Percentiles rank a stretch among this genome's conserved stretches.
Evolutionary conservation across 108 stramenopile genomes (phyloP).

Genomic region (Nitzschia sp.): DNA sequence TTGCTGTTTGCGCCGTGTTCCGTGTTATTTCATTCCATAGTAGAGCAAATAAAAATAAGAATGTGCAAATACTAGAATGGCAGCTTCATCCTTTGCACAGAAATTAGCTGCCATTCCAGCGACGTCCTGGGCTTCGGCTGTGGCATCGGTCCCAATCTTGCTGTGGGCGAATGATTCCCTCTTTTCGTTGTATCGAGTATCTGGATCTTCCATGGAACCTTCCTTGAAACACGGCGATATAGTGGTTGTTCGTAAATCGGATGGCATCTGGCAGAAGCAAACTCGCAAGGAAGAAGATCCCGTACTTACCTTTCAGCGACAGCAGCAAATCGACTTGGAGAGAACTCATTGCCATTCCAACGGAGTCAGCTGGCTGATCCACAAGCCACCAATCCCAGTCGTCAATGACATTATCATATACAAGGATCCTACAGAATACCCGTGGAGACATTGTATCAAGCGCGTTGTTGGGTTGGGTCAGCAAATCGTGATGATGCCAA

Average conservation of each 20-base stretch:
- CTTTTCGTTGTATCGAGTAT: conserved; percentile 49
- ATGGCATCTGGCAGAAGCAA: conserved; percentile 33
- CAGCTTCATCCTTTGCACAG: neutral
- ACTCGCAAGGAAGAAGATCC: conserved; percentile 16
- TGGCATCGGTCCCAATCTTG: conserved; percentile 36
- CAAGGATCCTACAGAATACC: conserved; percentile 40
- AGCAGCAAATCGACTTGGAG: conserved; percentile 23
- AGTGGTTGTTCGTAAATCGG: conserved; percentile 65
- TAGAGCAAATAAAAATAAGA: neutral
- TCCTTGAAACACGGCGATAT: conserved; percentile 59
- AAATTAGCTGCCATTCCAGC: neutral
- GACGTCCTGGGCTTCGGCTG: neutral
- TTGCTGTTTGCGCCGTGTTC: too few relatives aligned
- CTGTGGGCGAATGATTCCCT: conserved; percentile 52
- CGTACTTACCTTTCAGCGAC: neutral
- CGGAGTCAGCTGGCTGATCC: conserved; percentile 3
- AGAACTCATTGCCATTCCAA: conserved; percentile 19
- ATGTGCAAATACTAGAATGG: too few relatives aligned
- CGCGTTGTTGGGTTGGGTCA: conserved; percentile 70
- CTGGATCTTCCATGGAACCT: conserved; percentile 74
- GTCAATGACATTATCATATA: conserved; percentile 43
- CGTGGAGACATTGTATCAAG: conserved; percentile 49
- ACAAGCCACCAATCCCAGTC: conserved; percentile 38
- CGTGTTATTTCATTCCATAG: neutral
- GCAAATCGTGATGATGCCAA: conserved; percentile 43